Evolutionary conservation across 2,329 filamentous ascomycete genomes (phyloP).

Genomic region (Drechslerella dactyloides): DNA sequence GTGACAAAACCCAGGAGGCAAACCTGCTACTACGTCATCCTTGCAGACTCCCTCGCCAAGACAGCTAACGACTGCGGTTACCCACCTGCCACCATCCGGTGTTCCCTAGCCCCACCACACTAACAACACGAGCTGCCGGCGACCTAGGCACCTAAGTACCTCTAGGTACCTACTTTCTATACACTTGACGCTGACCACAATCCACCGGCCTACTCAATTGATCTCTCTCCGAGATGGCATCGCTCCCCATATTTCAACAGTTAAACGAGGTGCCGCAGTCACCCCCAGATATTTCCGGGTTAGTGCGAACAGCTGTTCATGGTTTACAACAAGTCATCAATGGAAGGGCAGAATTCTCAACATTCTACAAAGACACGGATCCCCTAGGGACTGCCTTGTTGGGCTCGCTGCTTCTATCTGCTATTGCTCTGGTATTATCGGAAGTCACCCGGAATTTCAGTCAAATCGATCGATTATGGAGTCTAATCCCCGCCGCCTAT

Average conservation of each 20-base stretch:
- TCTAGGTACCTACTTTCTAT: too few species aligned
- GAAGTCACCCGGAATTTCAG: constrained; percentile 94
- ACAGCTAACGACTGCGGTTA: too few species aligned
- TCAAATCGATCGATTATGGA: constrained; percentile 95
- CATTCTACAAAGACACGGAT: constrained; percentile 68
- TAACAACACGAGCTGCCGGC: too few species aligned
- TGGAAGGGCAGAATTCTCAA: constrained; percentile 22
- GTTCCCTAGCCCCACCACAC: too few species aligned
- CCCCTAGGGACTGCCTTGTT: constrained; percentile 78
- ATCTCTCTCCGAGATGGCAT: constrained; percentile 13
- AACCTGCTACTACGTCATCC: too few species aligned
- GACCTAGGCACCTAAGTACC: too few species aligned
- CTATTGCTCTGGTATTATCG: constrained; percentile 74
- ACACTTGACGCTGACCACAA: not conserved
- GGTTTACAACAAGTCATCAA: constrained; percentile 17
- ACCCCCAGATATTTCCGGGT: constrained; percentile 16
- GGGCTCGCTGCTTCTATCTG: constrained; percentile 73
- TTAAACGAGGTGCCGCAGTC: constrained; percentile 23
- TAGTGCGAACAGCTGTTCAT: constrained; percentile 12
- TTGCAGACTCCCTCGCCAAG: too few species aligned
- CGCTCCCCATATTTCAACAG: constrained; percentile 24
- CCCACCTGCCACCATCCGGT: too few species aligned
- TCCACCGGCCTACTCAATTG: not conserved
- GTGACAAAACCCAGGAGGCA: too few species aligned
- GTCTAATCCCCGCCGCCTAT: constrained; percentile 84